These are phyloP conservation scores for Globisporangium splendens DNA, from an alignment of 352 stramenopile species.

Conservation along the genomic window DNA sequence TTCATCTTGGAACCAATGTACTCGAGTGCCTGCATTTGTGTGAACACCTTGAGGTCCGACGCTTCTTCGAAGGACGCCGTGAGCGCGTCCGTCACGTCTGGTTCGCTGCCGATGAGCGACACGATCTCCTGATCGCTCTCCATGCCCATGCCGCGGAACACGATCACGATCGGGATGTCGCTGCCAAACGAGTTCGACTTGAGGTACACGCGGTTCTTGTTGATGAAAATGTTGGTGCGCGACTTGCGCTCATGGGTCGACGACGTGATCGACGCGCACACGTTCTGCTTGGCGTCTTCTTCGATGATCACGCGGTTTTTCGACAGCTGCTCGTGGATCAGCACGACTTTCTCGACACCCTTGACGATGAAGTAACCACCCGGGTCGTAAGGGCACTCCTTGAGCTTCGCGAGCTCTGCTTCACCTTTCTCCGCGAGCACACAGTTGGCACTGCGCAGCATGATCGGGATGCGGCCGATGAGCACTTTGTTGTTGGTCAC, in stretches of 20 bases:
- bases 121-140: constrained; percentile 99
- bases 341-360: constrained; percentile 97
- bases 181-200: constrained; percentile 98
- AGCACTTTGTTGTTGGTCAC: constrained; percentile 97
- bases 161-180: constrained; percentile 96
- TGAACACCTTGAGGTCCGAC: constrained; percentile 93
- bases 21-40: constrained; percentile 92
- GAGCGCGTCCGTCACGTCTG: constrained; percentile 93
- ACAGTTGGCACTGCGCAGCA: constrained; percentile 97
- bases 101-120: constrained; percentile 92
- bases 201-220: constrained; percentile 96
- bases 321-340: constrained; percentile 99
- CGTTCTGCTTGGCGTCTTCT: constrained; percentile 91
- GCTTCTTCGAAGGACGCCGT: constrained; percentile 96
- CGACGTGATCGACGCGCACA: constrained; percentile 95
- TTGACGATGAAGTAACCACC: constrained; percentile 99
- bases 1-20: constrained; percentile 98
- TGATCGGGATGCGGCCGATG: constrained; percentile 97
- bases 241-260: constrained; percentile 99
- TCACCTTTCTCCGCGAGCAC: constrained; percentile 94
- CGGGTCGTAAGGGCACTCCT: constrained; percentile 99
- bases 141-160: constrained; percentile 98
- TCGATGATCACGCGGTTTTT: constrained; percentile 99
- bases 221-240: constrained; percentile 96
- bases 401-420: constrained; percentile 92